Percentiles rank a stretch among this genome's conserved stretches.
Evolutionary conservation across 176 grass and related monocot genomes (phyloP).

Genomic region (Bothriochloa decipiens): DNA sequence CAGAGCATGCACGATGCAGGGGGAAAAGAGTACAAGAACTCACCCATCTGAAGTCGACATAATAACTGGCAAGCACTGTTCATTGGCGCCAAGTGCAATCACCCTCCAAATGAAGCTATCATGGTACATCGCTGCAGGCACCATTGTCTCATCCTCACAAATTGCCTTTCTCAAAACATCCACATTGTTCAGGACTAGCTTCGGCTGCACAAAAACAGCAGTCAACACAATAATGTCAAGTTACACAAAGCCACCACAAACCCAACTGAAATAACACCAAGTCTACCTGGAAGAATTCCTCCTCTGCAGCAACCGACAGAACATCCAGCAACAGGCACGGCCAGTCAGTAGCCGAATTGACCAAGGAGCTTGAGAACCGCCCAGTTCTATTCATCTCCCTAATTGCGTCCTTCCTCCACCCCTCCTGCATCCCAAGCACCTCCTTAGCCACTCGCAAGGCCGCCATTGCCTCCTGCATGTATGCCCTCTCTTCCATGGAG

Average conservation of each 20-base stretch:
- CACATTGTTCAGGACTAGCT: constrained; percentile 92
- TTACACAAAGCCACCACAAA: constrained; percentile 17
- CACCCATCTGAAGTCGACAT: constrained; percentile 88
- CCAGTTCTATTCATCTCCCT: constrained; percentile 68
- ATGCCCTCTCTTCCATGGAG: constrained; percentile 81
- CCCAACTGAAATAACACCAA: neutral
- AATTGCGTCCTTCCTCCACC: constrained; percentile 74
- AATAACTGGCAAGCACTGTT: constrained; percentile 84
- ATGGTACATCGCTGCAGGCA: constrained; percentile 75
- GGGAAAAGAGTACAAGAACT: neutral
- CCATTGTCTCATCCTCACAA: constrained; percentile 63
- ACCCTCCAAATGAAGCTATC: constrained; percentile 95
- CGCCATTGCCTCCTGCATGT: constrained; percentile 66
- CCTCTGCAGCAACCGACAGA: constrained; percentile 65
- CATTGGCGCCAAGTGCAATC: constrained; percentile 80
- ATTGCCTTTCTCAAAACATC: constrained; percentile 70
- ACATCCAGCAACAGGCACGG: constrained; percentile 87
- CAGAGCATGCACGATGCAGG: constrained; percentile 6
- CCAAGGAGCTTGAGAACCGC: constrained; percentile 65
- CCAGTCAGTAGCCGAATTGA: constrained; percentile 81
- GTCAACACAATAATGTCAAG: neutral
- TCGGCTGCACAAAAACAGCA: constrained; percentile 62
- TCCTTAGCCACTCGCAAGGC: constrained; percentile 82
- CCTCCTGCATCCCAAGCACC: constrained; percentile 71
- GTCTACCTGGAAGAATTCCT: constrained; percentile 80